Base-by-base conservation (phyloP, 129 eudicot species). In the Silybum marianum region DNA sequence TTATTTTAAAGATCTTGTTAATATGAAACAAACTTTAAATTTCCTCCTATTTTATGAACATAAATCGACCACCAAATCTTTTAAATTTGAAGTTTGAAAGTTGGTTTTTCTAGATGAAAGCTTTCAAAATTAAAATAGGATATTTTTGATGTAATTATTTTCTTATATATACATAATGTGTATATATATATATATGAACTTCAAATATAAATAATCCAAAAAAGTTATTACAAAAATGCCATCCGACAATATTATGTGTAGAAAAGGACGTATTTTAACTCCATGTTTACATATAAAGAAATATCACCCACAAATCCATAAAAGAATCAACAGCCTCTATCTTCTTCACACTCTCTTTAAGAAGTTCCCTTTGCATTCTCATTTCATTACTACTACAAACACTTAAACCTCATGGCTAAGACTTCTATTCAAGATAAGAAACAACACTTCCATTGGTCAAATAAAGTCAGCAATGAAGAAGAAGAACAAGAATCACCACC, bases 381-480 rank as follows among this genome's bases (percentile, higher is more conserved):
- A 83, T 60, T 77, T 54, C 65, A 54, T 54, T 14, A 54, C 63
- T 51, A 14, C 65, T 5, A 54, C 9, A 66, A 82, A 65, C 81
- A 83, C 28, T 80, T 80, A 78, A 80, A n/a, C n/a, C n/a, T 30
- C 78, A 89, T 92, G 94, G 92, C 95, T 39, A 88, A 85, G 85
- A 75, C 76, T 71, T 79, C 83, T 72, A 83, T 77, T 74, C 88
- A 84, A 80, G 90, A 84, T 62, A 86, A 83, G 89, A 83, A 82
- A 69, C 88, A 89, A 69, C 89, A 89, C 88, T 92, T 92, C 86
- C 90, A 90, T 82, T 88, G 97, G 97, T 88, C 94, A 68, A 86
- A 88, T 26, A 92, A 90, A 74, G 91, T 92, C 60, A 84, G 90
- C 70, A 88, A 81, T 79, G 94, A 89, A 82, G 93, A 91, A 69